A percentile compares a stretch with the other conserved stretches of the same genome.
Conservation (phyloP, 371 early-diverging fungal species). For the Mortierella sp. region DNA sequence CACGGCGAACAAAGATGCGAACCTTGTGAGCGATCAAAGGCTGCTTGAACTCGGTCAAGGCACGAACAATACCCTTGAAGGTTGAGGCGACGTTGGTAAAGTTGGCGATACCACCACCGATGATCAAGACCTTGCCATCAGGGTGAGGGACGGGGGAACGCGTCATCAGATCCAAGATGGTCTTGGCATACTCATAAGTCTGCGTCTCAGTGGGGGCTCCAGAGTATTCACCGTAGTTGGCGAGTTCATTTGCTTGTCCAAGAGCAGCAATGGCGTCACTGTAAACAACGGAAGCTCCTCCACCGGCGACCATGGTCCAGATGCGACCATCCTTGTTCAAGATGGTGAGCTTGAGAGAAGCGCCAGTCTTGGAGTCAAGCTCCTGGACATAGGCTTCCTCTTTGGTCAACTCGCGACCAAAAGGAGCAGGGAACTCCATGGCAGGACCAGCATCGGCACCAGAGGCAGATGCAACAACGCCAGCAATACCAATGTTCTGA, state of each 20-base stretch:
- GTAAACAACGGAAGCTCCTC: constrained; percentile 97
- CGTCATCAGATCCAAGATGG: constrained; percentile 97
- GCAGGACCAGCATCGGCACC: constrained; percentile 83
- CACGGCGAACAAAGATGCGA: constrained; percentile 96
- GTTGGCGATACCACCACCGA: constrained; percentile 99
- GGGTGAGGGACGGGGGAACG: constrained; percentile 79
- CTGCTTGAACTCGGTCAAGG: constrained; percentile 91
- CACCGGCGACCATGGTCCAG: constrained; percentile 99
- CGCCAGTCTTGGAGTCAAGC: constrained; percentile 98
- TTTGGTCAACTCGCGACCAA: constrained; percentile 94
- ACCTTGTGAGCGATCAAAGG: constrained; percentile 87
- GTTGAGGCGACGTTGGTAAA: constrained; percentile 98
- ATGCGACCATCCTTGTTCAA: constrained; percentile 94
- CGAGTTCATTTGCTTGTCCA: constrained; percentile 93
- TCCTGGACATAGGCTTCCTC: constrained; percentile 98
- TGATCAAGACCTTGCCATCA: constrained; percentile 94
- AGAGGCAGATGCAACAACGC: constrained; percentile 27
- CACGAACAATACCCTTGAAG: constrained; percentile 98
- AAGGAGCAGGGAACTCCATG: constrained; percentile 98
- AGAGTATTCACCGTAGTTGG: constrained; percentile 99
- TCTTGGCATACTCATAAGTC: constrained; percentile 98
- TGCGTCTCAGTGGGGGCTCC: constrained; percentile 98
- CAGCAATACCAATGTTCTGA: constrained; percentile 59
- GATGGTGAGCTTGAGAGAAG: constrained; percentile 96
- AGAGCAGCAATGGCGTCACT: constrained; percentile 97